Conservation (phyloP, 805 yeast species). For the Hanseniaspora vineae region DNA sequence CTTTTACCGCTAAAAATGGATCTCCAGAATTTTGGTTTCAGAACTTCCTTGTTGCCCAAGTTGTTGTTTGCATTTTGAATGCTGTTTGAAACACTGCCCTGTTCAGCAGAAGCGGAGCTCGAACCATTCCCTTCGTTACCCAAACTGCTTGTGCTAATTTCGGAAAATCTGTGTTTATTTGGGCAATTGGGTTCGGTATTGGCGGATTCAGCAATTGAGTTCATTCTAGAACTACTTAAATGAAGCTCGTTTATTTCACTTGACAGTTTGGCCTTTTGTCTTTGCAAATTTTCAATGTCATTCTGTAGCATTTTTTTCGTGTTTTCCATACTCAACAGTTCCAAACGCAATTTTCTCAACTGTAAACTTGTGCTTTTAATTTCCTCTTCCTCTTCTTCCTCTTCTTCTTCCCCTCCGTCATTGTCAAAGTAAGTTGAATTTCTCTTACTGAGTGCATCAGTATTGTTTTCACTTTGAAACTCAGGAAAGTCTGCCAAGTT, state of each 20-base stretch:
- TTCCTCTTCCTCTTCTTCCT: constrained; percentile 6
- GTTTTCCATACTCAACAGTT: constrained; percentile 28
- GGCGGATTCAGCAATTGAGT: background rate
- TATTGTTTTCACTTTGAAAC: too few species aligned
- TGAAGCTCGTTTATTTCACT: constrained; percentile 29
- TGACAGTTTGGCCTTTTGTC: constrained; percentile 33
- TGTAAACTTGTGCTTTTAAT: constrained; percentile 21
- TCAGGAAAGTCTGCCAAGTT: background rate
- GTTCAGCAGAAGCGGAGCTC: background rate
- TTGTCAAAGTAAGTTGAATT: too few species aligned
- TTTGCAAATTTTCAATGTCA: constrained; percentile 40
- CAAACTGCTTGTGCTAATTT: too few species aligned
- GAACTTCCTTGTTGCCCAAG: background rate
- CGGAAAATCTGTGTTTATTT: background rate
- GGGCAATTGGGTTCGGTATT: background rate
- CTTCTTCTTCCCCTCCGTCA: background rate
- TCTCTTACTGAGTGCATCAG: too few species aligned
- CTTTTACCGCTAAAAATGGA: constrained; percentile 13
- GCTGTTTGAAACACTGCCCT: constrained; percentile 14
- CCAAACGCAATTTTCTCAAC: constrained; percentile 29
- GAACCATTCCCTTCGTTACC: background rate
- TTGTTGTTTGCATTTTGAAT: background rate
- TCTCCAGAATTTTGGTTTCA: constrained; percentile 24
- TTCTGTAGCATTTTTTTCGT: constrained; percentile 31
- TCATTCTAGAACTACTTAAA: background rate